phyloP scores from a whole-genome alignment of 768 basidiomycete species.

The Clathrus columnatus region DNA sequence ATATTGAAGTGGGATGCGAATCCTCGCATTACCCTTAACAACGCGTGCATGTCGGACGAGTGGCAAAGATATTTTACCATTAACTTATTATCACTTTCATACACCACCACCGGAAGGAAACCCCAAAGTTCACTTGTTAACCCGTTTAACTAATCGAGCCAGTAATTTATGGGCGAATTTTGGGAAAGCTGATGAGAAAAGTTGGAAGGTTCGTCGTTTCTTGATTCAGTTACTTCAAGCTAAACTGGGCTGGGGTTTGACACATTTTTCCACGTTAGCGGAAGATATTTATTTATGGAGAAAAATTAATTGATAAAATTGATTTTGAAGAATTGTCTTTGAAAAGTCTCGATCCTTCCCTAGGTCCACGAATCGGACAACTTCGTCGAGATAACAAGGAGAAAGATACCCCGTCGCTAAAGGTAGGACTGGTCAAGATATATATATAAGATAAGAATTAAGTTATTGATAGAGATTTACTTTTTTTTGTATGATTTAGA shows the following conservation, averaged over 20 bases:
- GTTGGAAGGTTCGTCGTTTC: constrained; percentile 54
- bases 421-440: constrained; percentile 1
- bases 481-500: constrained; percentile 29
- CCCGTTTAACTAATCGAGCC: constrained; percentile 45
- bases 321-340: constrained; percentile 78
- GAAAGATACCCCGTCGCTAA: background rate
- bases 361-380: constrained; percentile 42
- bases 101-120: constrained; percentile 19
- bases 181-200: constrained; percentile 53
- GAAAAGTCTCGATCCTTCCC: constrained; percentile 60
- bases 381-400: background rate
- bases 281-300: constrained; percentile 52
- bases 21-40: constrained; percentile 17
- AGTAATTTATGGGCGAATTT: constrained; percentile 53
- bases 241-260: background rate
- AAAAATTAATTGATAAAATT: constrained; percentile 58
- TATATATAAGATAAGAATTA: background rate
- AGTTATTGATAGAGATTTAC: background rate
- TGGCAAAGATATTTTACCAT: constrained; percentile 29
- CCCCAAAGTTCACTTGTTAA: constrained; percentile 34
- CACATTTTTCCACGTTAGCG: constrained; percentile 32
- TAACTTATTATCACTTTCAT: constrained; percentile 18
- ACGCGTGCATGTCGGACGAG: constrained; percentile 15
- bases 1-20: constrained; percentile 11
- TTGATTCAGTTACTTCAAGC: background rate